A percentile compares a stretch with the other conserved stretches of the same genome.
Conservation (phyloP, 2,329 filamentous ascomycete genomes). For the Hypoxylon sp. region DNA sequence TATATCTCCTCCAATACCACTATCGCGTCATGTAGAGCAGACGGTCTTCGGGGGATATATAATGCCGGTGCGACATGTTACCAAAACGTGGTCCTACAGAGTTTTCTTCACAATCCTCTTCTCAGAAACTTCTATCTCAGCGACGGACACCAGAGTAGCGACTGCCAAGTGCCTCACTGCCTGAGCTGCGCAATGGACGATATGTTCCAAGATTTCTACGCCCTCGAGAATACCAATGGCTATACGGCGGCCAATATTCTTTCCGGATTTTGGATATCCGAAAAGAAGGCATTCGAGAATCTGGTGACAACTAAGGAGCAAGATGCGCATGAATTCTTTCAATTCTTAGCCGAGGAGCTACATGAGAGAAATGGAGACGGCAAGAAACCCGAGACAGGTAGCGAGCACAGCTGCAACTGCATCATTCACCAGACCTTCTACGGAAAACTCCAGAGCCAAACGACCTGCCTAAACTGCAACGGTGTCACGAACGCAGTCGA, state of each 20-base stretch:
- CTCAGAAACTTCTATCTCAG: slow-evolving; percentile 92
- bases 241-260: slow-evolving; percentile 93
- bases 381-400: slow-evolving; percentile 71
- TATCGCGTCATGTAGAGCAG: slow-evolving; percentile 85
- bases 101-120: slow-evolving; percentile 92
- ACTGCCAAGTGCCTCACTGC: slow-evolving; percentile 76
- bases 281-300: slow-evolving; percentile 78
- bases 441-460: slow-evolving; percentile 89
- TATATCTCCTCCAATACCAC: slow-evolving; percentile 85
- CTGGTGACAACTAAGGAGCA: slow-evolving; percentile 94
- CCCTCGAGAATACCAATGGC: slow-evolving; percentile 83
- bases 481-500: slow-evolving; percentile 87
- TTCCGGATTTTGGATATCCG: slow-evolving; percentile 89
- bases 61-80: slow-evolving; percentile 99
- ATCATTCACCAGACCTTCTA: slow-evolving; percentile 96
- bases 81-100: slow-evolving; percentile 95
- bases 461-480: slow-evolving; percentile 89
- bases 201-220: slow-evolving; percentile 80
- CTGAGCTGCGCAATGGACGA: slow-evolving; percentile 80
- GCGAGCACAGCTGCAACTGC: slow-evolving; percentile 81
- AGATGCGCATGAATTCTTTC: slow-evolving; percentile 97
- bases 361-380: slow-evolving; percentile 85
- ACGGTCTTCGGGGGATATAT: slow-evolving; percentile 91
- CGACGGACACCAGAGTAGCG: slow-evolving; percentile 85
- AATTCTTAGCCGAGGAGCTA: slow-evolving; percentile 92